Evolutionary conservation across 345 rosid genomes (phyloP), one percentile per base, ranked within the genome.

Genomic region (Hibiscus syriacus): DNA sequence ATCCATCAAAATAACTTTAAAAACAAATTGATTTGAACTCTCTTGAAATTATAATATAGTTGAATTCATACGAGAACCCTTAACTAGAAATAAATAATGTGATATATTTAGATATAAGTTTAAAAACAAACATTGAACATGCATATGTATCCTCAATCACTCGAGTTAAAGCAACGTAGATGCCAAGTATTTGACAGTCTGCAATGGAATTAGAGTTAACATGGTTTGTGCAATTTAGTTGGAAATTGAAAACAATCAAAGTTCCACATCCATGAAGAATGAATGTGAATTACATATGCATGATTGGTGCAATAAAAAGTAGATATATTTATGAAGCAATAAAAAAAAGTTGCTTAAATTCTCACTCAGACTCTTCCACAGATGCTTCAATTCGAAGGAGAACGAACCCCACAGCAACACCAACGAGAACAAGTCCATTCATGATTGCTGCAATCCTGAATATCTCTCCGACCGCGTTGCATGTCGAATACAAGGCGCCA

Each of bases 391-490:
- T 63, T 34, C 80, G 80, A 32, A 82, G 82, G 48, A 82, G 86
- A 61, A 69, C 79, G 64, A 82, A 82, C 0, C 86, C 83, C 3
- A 82, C 81, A 2, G 83, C 86, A 54, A 82, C 86, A 16, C 86
- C 86, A 66, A 82, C 25, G 22, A 83, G 77, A 65, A 70, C 74
- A 45, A 83, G 86, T 26, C 74, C 86, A 34, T 83, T 83, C 80
- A 83, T 80, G 73, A 80, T 74, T 32, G 79, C 86, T 14, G 84
- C 86, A 70, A 80, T 83, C 80, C 55, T 76, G 54, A 80, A 83
- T 36, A 83, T 83, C 75, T 83, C 86, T 13, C 26, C 73, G 9
- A 68, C 72, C 3, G 69, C 78, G 27, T 46, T 72, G 77, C 86
- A 80, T 36, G 80, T 79, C 0, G 84, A 74, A 53, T 81, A 66